phyloP scores from a whole-genome alignment of 306 rosid species.

The Hippophae tibetana region DNA sequence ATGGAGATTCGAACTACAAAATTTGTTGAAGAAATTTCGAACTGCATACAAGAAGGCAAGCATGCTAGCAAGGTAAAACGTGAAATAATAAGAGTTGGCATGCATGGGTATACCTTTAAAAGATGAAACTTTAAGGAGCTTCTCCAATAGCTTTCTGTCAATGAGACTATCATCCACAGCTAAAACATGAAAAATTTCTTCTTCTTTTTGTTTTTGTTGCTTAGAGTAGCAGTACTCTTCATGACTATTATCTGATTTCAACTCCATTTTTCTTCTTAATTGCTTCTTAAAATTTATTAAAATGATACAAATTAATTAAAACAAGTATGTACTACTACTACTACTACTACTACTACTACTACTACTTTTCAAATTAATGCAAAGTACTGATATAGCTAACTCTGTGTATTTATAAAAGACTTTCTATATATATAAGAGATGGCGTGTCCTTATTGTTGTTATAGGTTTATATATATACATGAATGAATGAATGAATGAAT shows the following conservation, averaged over 20 bases:
- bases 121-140: constrained; percentile 66
- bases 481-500: too few relatives aligned
- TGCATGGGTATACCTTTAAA: constrained; percentile 46
- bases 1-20: too few relatives aligned
- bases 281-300: not conserved
- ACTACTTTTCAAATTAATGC: not conserved
- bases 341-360: not conserved
- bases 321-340: not conserved
- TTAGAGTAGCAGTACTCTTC: not conserved
- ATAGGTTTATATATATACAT: too few relatives aligned
- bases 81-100: too few relatives aligned
- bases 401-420: not conserved
- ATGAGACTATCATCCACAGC: constrained; percentile 82
- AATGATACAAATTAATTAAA: not conserved
- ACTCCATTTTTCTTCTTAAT: constrained; percentile 19
- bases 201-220: constrained; percentile 13
- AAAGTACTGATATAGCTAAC: not conserved
- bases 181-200: constrained; percentile 78
- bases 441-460: too few relatives aligned
- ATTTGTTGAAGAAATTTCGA: too few relatives aligned
- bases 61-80: too few relatives aligned
- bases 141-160: constrained; percentile 79
- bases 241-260: constrained; percentile 23
- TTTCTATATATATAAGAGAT: too few relatives aligned
- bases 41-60: too few relatives aligned